Conservation (phyloP, 768 basidiomycete genomes). For the Pholiota microspora region DNA sequence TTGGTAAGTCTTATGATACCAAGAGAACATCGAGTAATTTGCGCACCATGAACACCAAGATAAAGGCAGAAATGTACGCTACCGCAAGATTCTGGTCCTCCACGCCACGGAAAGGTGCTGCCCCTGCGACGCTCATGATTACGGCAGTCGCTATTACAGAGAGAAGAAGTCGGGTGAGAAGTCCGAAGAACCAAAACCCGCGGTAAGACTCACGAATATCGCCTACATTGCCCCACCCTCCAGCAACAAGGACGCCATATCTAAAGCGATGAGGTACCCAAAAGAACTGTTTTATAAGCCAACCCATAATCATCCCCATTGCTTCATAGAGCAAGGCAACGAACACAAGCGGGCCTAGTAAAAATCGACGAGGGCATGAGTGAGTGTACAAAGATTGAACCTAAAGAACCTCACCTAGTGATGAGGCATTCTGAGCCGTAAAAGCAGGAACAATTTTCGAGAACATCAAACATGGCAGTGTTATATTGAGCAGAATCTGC, state of each 20-base stretch:
- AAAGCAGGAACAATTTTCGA: slow-evolving; percentile 73
- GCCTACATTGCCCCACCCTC: slow-evolving; percentile 67
- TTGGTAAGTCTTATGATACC: not conserved
- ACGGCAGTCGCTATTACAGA: slow-evolving; percentile 57
- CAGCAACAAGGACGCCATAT: slow-evolving; percentile 67
- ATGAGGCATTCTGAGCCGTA: slow-evolving; percentile 49
- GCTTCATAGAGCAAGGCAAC: slow-evolving; percentile 59
- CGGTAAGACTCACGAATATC: slow-evolving; percentile 56
- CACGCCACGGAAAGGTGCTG: slow-evolving; percentile 59
- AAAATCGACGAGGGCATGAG: not conserved
- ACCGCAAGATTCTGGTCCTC: slow-evolving; percentile 60
- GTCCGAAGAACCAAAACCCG: not conserved
- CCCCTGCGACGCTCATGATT: slow-evolving; percentile 57
- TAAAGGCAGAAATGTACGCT: slow-evolving; percentile 63
- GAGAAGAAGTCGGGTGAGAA: not conserved
- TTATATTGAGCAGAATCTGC: slow-evolving; percentile 62
- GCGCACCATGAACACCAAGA: slow-evolving; percentile 63
- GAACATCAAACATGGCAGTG: slow-evolving; percentile 65
- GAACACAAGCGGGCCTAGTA: slow-evolving; percentile 60
- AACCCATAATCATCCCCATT: slow-evolving; percentile 53
- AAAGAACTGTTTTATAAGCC: slow-evolving; percentile 57
- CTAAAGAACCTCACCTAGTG: slow-evolving; percentile 41
- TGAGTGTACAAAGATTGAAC: not conserved
- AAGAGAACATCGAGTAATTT: slow-evolving; percentile 12
- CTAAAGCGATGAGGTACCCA: slow-evolving; percentile 81